phyloP scores from a whole-genome alignment of 73 alveolate species.

The Tetrahymena borealis region DNA sequence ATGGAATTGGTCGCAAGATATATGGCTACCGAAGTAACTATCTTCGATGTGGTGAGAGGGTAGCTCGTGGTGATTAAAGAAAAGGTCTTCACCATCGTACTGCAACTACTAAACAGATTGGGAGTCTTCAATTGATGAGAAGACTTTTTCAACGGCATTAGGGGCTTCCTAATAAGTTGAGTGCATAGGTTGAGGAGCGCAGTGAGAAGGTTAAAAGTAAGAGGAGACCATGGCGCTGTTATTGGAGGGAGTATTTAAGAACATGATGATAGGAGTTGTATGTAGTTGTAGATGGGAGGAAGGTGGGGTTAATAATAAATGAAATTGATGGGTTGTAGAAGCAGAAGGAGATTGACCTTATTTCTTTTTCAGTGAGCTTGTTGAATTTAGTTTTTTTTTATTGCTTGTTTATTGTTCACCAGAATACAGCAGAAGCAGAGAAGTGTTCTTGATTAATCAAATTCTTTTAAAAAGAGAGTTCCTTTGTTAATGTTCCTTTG shows the following conservation, averaged over 20 bases:
- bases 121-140: not conserved
- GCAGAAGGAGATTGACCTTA: slow-evolving; percentile 2
- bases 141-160: not conserved
- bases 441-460: not conserved
- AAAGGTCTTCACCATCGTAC: slow-evolving; percentile 4
- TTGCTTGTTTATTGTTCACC: not conserved
- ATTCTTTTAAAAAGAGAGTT: not conserved
- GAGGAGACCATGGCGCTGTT: too few relatives aligned
- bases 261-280: not conserved
- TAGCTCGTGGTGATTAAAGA: not conserved
- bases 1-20: not conserved
- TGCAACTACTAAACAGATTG: not conserved
- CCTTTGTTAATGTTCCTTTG: not conserved
- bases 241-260: not conserved
- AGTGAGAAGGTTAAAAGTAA: not conserved
- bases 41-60: not conserved
- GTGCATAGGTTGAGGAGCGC: not conserved
- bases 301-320: not conserved
- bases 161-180: not conserved
- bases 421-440: slow-evolving; percentile 1
- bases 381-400: too few relatives aligned
- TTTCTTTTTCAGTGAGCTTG: slow-evolving; percentile 2
- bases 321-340: not conserved
- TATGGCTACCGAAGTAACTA: not conserved
- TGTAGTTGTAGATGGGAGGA: not conserved